phyloP scores from a whole-genome alignment of 1,284 basidiomycete genomes.

The Malassezia dermatis region DNA sequence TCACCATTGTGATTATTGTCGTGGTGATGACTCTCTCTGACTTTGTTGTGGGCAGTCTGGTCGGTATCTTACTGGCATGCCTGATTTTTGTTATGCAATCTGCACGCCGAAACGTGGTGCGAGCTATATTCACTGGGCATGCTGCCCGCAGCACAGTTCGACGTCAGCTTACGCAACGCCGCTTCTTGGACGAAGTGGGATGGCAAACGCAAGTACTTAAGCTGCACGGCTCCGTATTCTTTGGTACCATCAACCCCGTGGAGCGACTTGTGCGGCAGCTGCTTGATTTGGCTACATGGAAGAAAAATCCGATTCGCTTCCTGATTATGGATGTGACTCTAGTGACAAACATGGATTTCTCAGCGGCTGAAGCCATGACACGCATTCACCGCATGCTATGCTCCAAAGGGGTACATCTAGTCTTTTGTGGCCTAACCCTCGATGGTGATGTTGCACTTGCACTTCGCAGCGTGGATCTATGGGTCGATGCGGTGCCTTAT shows the following conservation, averaged over 20 bases:
- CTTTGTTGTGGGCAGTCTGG: constrained; percentile 85
- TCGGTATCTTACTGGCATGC: constrained; percentile 82
- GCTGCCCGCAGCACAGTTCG: constrained; percentile 70
- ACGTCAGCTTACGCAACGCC: constrained; percentile 72
- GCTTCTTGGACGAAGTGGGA: constrained; percentile 80
- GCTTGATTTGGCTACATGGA: constrained; percentile 66
- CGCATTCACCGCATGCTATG: constrained; percentile 73
- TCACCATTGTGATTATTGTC: constrained; percentile 54
- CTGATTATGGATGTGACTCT: constrained; percentile 55
- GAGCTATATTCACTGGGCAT: constrained; percentile 41
- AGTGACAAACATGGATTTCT: constrained; percentile 84
- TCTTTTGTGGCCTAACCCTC: constrained; percentile 66
- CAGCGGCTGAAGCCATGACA: constrained; percentile 86
- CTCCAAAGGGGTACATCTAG: constrained; percentile 67
- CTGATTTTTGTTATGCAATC: constrained; percentile 95
- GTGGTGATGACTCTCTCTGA: constrained; percentile 61
- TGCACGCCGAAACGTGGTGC: constrained; percentile 55
- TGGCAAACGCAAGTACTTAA: constrained; percentile 81
- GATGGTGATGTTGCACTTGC: constrained; percentile 39
- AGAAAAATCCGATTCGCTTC: constrained; percentile 73
- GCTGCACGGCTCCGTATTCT: constrained; percentile 85
- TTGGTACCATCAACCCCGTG: constrained; percentile 81
- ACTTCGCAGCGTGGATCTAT: constrained; percentile 56
- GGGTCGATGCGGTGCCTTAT: constrained; percentile 51
- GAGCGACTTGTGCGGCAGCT: constrained; percentile 65